A percentile compares a stretch with the other conserved stretches of the same genome.
phyloP scores from a whole-genome alignment of 108 stramenopile genomes.

The Seminavis robusta region DNA sequence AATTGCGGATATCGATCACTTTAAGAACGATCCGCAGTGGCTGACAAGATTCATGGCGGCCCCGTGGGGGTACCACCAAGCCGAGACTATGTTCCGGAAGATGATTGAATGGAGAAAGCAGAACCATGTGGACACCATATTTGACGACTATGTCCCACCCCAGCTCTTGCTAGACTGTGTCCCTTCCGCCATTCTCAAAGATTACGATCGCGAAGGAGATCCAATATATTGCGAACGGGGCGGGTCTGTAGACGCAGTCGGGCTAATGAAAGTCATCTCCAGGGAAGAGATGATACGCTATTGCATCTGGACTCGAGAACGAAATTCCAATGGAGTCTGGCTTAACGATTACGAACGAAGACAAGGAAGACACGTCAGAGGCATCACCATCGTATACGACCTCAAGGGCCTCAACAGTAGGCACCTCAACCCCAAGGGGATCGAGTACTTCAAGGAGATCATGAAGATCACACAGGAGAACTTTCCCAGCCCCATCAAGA shows the following conservation, averaged over 20 bases:
- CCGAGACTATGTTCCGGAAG: constrained; percentile 14
- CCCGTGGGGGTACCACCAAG: too few species aligned
- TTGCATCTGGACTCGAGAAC: constrained; percentile 18
- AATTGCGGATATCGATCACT: background rate
- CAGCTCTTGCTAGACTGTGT: background rate
- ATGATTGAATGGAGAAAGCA: constrained; percentile 8
- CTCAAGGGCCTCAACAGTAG: constrained; percentile 1
- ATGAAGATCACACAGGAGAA: constrained; percentile 18
- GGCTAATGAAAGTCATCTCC: constrained; percentile 2
- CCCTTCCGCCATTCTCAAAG: constrained; percentile 16
- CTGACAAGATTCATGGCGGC: constrained; percentile 4
- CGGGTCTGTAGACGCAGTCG: constrained; percentile 3
- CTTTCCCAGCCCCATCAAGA: constrained; percentile 13
- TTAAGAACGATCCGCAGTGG: background rate
- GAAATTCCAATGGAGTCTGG: background rate
- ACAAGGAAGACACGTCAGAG: constrained; percentile 2
- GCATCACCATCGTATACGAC: constrained; percentile 4
- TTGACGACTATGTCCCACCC: constrained; percentile 14
- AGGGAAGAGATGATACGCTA: constrained; percentile 16
- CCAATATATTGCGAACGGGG: constrained; percentile 9
- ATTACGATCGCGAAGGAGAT: constrained; percentile 15
- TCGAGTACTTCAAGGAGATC: background rate
- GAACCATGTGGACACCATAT: constrained; percentile 10
- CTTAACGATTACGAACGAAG: constrained; percentile 2
- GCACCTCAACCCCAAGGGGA: background rate